phyloP scores from a whole-genome alignment of 257 asterid genomes.

The Gentiana dahurica region DNA sequence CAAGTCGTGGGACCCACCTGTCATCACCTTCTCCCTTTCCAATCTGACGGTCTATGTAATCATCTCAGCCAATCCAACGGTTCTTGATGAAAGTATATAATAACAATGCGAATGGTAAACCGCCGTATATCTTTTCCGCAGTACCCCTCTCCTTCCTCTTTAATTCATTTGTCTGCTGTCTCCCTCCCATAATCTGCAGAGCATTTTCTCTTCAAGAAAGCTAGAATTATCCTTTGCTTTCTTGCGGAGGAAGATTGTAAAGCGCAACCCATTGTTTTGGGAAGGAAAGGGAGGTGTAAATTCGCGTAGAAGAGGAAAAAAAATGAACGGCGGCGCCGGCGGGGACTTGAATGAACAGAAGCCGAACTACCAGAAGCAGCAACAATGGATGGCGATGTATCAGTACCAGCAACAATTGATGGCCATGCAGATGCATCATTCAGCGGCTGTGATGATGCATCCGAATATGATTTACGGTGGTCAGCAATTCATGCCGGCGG shows the following conservation, averaged over 20 bases:
- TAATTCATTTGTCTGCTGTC: constrained; percentile 1
- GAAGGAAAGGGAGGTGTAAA: background rate
- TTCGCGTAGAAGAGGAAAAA: constrained; percentile 1
- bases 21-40: too few relatives aligned
- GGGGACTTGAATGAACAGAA: constrained; percentile 68
- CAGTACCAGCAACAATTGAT: constrained; percentile 96
- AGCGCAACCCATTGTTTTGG: constrained; percentile 10
- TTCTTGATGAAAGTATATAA: too few relatives aligned
- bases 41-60: too few relatives aligned
- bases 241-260: constrained; percentile 1
- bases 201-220: too few relatives aligned
- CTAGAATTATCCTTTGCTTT: too few relatives aligned
- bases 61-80: too few relatives aligned
- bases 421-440: constrained; percentile 91
- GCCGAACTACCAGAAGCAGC: constrained; percentile 47
- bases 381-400: constrained; percentile 91
- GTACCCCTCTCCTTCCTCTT: constrained; percentile 8
- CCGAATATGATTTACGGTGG: constrained; percentile 68
- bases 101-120: constrained; percentile 11
- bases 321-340: constrained; percentile 61
- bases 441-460: constrained; percentile 74
- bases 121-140: constrained; percentile 54
- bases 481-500: constrained; percentile 80
- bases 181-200: constrained; percentile 1
- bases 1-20: too few relatives aligned